Conservation (phyloP, 805 yeast species). For the Maudiozyma turicensis region DNA sequence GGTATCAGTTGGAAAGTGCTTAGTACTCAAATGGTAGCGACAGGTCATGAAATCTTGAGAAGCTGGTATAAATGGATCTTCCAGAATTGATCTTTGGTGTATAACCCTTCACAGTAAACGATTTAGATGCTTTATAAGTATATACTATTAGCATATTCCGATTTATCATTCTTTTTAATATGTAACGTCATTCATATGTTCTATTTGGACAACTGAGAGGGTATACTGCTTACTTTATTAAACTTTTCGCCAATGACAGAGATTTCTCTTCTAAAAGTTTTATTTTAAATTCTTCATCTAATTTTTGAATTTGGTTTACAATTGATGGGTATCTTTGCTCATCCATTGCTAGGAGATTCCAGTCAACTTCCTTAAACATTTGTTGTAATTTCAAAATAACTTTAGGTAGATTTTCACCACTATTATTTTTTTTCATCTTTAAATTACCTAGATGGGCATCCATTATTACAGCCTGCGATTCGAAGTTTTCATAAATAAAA, state of each 20-base stretch:
- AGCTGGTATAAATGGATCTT: constrained; percentile 15
- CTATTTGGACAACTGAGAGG: too few species aligned
- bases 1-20: constrained; percentile 12
- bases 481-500: constrained; percentile 16
- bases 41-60: constrained; percentile 8
- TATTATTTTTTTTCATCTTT: constrained; percentile 3
- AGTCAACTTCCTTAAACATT: constrained; percentile 12
- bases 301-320: background rate
- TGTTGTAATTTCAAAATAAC: constrained; percentile 10
- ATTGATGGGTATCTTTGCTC: constrained; percentile 8
- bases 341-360: constrained; percentile 13
- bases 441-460: constrained; percentile 8
- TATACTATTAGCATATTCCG: too few species aligned
- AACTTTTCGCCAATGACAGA: background rate
- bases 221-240: background rate
- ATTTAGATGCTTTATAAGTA: too few species aligned
- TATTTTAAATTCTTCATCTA: constrained; percentile 1
- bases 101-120: background rate
- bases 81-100: background rate
- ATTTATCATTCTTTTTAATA: too few species aligned
- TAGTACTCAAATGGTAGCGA: constrained; percentile 7
- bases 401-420: constrained; percentile 10
- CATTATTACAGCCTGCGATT: constrained; percentile 9
- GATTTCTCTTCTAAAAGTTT: background rate
- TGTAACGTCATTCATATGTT: too few species aligned